Conservation (phyloP, 192 early-diverging fungal genomes). For the Geranomyces michiganensis region DNA sequence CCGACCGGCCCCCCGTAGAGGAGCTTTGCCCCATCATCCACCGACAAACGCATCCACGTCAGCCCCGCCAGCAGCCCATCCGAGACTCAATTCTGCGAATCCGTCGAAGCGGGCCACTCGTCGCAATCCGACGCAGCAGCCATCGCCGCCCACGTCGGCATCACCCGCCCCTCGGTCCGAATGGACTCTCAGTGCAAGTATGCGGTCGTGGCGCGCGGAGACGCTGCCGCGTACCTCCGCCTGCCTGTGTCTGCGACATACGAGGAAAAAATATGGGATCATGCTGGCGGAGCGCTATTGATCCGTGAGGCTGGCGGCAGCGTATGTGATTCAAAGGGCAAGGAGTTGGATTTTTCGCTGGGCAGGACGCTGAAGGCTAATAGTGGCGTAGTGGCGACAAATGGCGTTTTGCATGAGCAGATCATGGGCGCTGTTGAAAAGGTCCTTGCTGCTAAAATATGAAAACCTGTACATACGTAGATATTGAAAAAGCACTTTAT, state of each 20-base stretch:
- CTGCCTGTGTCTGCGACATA: slow-evolving; percentile 79
- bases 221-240: slow-evolving; percentile 92
- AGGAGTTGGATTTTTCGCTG: slow-evolving; percentile 85
- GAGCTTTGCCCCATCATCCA: slow-evolving; percentile 1
- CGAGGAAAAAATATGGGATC: slow-evolving; percentile 99
- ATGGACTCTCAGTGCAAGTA: slow-evolving; percentile 99
- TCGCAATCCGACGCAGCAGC: slow-evolving; percentile 77
- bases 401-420: slow-evolving; percentile 67
- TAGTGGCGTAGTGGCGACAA: slow-evolving; percentile 87
- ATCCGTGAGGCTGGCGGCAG: slow-evolving; percentile 92
- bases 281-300: slow-evolving; percentile 88
- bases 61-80: slow-evolving; percentile 51
- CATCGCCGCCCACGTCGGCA: slow-evolving; percentile 78
- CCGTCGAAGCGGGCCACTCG: slow-evolving; percentile 90
- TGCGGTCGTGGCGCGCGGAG: slow-evolving; percentile 83
- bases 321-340: slow-evolving; percentile 80
- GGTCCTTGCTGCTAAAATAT: slow-evolving; percentile 23
- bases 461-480: no score
- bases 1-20: no score
- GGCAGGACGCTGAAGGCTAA: slow-evolving; percentile 83
- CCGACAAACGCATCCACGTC: slow-evolving; percentile 58
- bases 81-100: slow-evolving; percentile 89
- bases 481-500: no score
- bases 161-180: slow-evolving; percentile 75
- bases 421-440: slow-evolving; percentile 75